Conservation (phyloP, 148 eudicot genomes). For the Chenopodium berlandieri region DNA sequence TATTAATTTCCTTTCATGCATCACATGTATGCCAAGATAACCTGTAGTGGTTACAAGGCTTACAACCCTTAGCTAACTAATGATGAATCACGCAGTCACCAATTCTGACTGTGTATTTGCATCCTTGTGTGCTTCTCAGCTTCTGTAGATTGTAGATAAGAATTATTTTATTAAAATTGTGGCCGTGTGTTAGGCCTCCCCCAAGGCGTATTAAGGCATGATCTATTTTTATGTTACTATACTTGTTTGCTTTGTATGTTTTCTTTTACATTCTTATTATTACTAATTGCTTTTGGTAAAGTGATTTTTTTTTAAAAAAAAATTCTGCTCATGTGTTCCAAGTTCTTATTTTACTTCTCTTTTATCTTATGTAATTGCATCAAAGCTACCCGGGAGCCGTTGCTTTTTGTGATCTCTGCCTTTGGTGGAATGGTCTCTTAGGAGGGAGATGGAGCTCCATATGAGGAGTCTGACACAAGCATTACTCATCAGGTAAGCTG, state of each 20-base stretch:
- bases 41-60: not conserved
- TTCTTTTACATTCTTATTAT: too few relatives aligned
- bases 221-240: too few relatives aligned
- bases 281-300: too few relatives aligned
- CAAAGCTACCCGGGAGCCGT: slow-evolving; percentile 61
- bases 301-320: too few relatives aligned
- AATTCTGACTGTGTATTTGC: not conserved
- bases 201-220: too few relatives aligned
- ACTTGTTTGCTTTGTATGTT: too few relatives aligned
- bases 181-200: too few relatives aligned
- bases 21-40: not conserved
- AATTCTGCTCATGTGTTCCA: too few relatives aligned
- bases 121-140: not conserved
- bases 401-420: slow-evolving; percentile 86
- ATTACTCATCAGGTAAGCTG: slow-evolving; percentile 77
- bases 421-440: slow-evolving; percentile 93
- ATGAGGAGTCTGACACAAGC: slow-evolving; percentile 60
- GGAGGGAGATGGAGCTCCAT: slow-evolving; percentile 96
- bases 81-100: not conserved
- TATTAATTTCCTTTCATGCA: not conserved
- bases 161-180: too few relatives aligned
- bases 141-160: too few relatives aligned
- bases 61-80: not conserved
- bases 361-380: not conserved
- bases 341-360: not conserved